Evolutionary conservation across 495 filamentous ascomycete species (phyloP).

Genomic region (Lepraria neglecta): DNA sequence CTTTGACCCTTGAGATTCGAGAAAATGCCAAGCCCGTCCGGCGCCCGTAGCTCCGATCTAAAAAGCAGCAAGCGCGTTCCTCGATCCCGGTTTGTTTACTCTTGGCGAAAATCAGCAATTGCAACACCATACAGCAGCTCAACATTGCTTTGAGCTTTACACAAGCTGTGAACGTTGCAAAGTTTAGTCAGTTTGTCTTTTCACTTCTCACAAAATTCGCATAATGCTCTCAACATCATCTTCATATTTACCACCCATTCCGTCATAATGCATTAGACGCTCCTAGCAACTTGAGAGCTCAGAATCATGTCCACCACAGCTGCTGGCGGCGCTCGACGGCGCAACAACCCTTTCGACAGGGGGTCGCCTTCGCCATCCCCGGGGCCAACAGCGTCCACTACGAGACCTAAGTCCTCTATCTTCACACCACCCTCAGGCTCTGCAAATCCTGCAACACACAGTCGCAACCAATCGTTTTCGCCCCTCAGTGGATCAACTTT

Average conservation of each 20-base stretch:
- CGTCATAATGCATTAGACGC: slow-evolving; percentile 2
- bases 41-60: background rate
- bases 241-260: background rate
- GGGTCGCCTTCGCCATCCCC: slow-evolving; percentile 58
- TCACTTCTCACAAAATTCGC: background rate
- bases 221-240: background rate
- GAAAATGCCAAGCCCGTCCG: slow-evolving; percentile 1
- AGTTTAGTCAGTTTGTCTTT: background rate
- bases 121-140: background rate
- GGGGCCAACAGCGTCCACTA: slow-evolving; percentile 44
- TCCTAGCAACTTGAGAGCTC: background rate
- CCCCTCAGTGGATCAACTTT: slow-evolving; percentile 34
- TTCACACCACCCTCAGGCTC: slow-evolving; percentile 50
- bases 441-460: slow-evolving; percentile 42
- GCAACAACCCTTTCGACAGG: slow-evolving; percentile 69
- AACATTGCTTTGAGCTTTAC: background rate
- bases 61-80: slow-evolving; percentile 9
- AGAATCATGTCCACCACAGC: slow-evolving; percentile 23
- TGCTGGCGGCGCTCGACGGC: slow-evolving; percentile 48
- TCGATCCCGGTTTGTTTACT: slow-evolving; percentile 20
- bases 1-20: background rate
- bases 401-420: slow-evolving; percentile 67
- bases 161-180: background rate
- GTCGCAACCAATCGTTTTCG: slow-evolving; percentile 54
- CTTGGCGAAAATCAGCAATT: background rate